Base-by-base conservation (phyloP, 2,329 filamentous ascomycete genomes). In the Penicillium sp. region DNA sequence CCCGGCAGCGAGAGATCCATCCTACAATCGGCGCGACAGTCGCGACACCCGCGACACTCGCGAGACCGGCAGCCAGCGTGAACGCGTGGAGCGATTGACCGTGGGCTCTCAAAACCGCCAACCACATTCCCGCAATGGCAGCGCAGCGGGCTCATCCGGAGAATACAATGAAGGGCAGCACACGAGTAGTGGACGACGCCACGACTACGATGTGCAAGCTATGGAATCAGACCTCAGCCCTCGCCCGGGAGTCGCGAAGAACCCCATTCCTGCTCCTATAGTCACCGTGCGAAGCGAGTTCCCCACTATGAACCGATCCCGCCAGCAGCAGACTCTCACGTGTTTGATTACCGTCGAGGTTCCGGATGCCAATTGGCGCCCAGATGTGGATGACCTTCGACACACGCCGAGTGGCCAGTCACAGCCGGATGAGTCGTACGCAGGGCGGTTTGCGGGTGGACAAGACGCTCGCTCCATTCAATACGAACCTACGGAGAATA, bases 241-340 rank as follows among this genome's bases (percentile, higher is more conserved):
- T 5, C 86, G 89, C 36, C 76, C 82, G 5, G 82, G 78, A 48
- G 71, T 88, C 18, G 82, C 86, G 9, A 90, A 88, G 65, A 96
- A 96, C 64, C 91, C 92, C 0, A 97, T 97, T 55, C 92, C 94
- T 1, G 80, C 92, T 5, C 94, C 94, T 0, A 89, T 86, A 0
- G 92, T 99, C n/a, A 96, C 91, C 0, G 89, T 99, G 45, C 90
- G 93, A 55, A 97, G 93, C 70, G 94, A 99, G 74, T 99, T 97
- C 69, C 94, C 94, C 0, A 97, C 94, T 1, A 84, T 99, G 67
- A 97, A 83, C 73, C 85, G 91, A 60, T 97, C 92, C 18, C 88
- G 92, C 47, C 91, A 96, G 70, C 94, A 97, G 72, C 94, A 99
- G 72, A 94, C 91, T 10, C 80, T 99, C 60, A 97, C 94, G 0